Evolutionary conservation across 139 green algal genomes (phyloP).

Genomic region (Closterium sp.): DNA sequence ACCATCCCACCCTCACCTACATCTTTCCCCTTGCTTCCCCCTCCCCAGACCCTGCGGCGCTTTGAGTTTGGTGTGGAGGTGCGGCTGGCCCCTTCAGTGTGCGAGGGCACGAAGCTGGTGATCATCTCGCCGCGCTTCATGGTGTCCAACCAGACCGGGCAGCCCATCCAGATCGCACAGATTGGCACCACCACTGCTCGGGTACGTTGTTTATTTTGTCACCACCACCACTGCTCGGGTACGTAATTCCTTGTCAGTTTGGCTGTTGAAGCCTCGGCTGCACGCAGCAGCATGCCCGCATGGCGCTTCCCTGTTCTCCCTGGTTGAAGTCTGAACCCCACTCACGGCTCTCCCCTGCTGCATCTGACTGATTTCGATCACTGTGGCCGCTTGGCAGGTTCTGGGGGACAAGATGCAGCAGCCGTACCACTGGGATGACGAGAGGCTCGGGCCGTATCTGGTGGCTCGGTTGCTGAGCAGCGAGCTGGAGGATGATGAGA

Average conservation of each 20-base stretch:
- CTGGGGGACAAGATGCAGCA: background rate
- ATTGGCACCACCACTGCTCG: background rate
- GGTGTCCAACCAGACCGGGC: conserved; percentile 48
- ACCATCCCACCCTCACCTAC: background rate
- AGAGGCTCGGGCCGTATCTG: conserved; percentile 25
- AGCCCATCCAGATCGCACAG: conserved; percentile 48
- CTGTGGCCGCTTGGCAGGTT: background rate
- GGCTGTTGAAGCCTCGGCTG: background rate
- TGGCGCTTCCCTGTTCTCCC: background rate
- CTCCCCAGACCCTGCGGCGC: background rate
- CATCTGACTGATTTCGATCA: background rate
- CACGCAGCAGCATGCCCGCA: background rate
- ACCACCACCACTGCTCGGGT: no score
- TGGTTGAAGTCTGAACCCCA: background rate
- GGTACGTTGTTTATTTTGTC: background rate
- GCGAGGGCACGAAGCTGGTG: conserved; percentile 55
- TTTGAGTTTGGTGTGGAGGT: conserved; percentile 58
- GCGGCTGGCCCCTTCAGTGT: conserved; percentile 47
- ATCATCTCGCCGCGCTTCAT: conserved; percentile 56
- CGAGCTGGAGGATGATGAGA: background rate
- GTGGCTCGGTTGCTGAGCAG: background rate
- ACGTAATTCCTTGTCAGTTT: background rate
- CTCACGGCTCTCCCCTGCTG: background rate
- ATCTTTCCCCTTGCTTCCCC: background rate
- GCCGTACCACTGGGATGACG: conserved; percentile 57